A percentile compares a stretch with the other conserved stretches of the same genome.
phyloP scores from a whole-genome alignment of 2,329 filamentous ascomycete species.

The Botrytis fragariae region DNA sequence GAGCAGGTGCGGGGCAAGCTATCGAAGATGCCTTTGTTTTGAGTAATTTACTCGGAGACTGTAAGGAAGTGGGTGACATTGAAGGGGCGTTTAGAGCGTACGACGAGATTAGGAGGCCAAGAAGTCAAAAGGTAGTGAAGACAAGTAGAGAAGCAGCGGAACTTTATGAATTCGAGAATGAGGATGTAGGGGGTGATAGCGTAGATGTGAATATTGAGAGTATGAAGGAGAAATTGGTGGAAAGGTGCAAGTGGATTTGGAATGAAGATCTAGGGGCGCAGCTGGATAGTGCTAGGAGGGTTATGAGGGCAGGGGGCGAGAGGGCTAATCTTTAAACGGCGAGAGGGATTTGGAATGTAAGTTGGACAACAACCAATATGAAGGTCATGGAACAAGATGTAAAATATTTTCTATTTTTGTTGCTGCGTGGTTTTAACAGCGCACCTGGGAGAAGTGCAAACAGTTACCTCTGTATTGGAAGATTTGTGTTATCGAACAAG shows the following conservation, averaged over 20 bases:
- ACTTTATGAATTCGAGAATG: conserved; percentile 47
- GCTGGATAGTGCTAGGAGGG: conserved; percentile 41
- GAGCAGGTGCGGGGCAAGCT: conserved; percentile 54
- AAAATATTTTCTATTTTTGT: neutral
- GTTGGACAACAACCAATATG: neutral
- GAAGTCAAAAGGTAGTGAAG: conserved; percentile 36
- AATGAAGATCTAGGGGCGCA: conserved; percentile 39
- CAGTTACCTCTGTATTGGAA: neutral
- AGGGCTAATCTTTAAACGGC: neutral
- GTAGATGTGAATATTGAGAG: conserved; percentile 40
- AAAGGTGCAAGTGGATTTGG: conserved; percentile 42
- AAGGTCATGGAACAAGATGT: neutral
- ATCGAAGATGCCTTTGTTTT: conserved; percentile 53
- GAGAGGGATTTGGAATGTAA: neutral
- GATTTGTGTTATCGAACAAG: neutral
- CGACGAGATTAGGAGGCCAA: conserved; percentile 46
- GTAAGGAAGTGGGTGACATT: conserved; percentile 39
- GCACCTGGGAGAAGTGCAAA: too few species aligned
- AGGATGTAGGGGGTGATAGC: conserved; percentile 40
- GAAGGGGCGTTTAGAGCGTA: conserved; percentile 50
- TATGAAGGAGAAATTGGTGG: conserved; percentile 40
- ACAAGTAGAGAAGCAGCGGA: conserved; percentile 33
- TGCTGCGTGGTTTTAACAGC: neutral
- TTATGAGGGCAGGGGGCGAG: conserved; percentile 30
- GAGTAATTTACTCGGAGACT: conserved; percentile 47